phyloP scores from a whole-genome alignment of 805 yeast genomes.

The Metschnikowia baotianmanensis region DNA sequence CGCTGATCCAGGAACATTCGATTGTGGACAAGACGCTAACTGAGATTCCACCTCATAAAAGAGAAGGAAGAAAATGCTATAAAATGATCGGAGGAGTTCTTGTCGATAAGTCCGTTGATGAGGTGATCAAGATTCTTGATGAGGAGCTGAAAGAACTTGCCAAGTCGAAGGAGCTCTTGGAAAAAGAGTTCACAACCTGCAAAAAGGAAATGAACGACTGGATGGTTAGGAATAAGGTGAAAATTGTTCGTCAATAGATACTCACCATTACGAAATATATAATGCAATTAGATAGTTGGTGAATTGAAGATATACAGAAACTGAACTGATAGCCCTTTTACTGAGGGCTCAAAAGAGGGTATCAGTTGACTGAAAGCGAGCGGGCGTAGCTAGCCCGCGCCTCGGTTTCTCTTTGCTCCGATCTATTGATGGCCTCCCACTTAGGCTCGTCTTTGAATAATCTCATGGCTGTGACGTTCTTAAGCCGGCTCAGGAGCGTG shows the following conservation, averaged over 20 bases:
- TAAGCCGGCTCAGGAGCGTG: constrained; percentile 58
- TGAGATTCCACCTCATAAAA: constrained; percentile 31
- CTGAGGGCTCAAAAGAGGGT: too few relatives aligned
- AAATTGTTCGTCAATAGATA: constrained; percentile 33
- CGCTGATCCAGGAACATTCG: constrained; percentile 40
- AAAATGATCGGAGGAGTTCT: constrained; percentile 94
- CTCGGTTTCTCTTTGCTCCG: constrained; percentile 34
- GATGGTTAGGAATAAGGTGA: constrained; percentile 42
- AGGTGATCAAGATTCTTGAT: constrained; percentile 62
- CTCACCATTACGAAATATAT: constrained; percentile 20
- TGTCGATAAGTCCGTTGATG: constrained; percentile 78
- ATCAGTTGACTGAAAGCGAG: constrained; percentile 25
- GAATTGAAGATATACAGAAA: not conserved
- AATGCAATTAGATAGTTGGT: too few relatives aligned
- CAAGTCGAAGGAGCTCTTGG: constrained; percentile 23
- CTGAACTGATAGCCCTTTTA: not conserved
- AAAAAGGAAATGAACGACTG: constrained; percentile 37
- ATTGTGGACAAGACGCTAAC: constrained; percentile 42
- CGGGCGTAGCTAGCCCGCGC: constrained; percentile 37
- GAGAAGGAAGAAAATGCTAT: constrained; percentile 69
- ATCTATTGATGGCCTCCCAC: constrained; percentile 85
- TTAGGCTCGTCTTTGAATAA: constrained; percentile 93
- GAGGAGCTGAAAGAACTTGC: constrained; percentile 40
- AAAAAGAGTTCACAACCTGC: constrained; percentile 25
- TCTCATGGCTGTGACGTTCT: constrained; percentile 73